Evolutionary conservation across 768 basidiomycete species (phyloP), one percentile per base, ranked within the genome.

Genomic region (Mycena capillaripes): DNA sequence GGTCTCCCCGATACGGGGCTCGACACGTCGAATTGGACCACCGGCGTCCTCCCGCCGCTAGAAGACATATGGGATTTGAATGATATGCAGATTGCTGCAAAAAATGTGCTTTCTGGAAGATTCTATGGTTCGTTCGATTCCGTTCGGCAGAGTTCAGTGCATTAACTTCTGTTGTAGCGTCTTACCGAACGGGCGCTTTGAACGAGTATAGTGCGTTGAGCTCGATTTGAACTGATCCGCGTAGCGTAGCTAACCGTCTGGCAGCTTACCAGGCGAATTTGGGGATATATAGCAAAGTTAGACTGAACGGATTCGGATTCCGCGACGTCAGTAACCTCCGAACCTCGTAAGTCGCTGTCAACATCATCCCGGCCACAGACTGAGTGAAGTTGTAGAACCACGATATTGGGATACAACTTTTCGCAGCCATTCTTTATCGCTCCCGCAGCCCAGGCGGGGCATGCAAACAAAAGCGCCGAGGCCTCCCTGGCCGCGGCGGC

Each of bases 391-490:
- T 21, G n/a, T 16, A 78, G 77, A 29, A 79, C 79, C 7, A 76
- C 77, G 23, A 79, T 81, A 32, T 66, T 79, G 21, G 79, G 79
- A 4, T 73, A 77, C 66, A 78, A 76, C 32, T 80, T 79, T 42
- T 70, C 76, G 4, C 75, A 85, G 9, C 87, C 87, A 11, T 78
- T 88, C 66, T 87, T 84, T 74, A 84, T 86, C 70, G 82, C 85
- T 0, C 86, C 86, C 7, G 85, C 86, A 11, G 86, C 85, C 19
- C 65, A 80, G 16, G 81, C 81, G 0, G 76, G 79, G 0, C 78
- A 86, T 23, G 86, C 86, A 2, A 85, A 87, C 73, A 83, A 85
- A 23, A 76, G 83, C 5, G 88, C 86, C 12, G 88, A 89, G 73
- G 76, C 84, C 14, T 86, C 86, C 61, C 76, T 88, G 42, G 84